A percentile compares a stretch with the other conserved stretches of the same genome.
Evolutionary conservation across 1,284 basidiomycete genomes (phyloP).

Genomic region (Naganishia liquefaciens): DNA sequence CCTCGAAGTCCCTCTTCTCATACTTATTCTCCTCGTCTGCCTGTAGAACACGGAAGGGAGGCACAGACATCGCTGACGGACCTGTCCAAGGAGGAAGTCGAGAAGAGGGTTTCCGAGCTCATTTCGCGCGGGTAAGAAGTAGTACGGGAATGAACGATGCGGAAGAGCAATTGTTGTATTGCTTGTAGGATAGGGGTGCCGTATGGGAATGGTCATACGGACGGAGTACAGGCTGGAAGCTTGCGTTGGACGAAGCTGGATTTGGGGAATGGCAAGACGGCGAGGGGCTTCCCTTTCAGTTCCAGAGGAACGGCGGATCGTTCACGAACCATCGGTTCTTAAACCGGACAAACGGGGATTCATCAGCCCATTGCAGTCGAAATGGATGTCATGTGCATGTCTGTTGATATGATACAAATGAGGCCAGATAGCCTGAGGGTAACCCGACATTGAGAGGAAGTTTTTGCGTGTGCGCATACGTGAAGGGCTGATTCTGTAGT

Average conservation of each 20-base stretch:
- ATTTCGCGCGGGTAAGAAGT: constrained; percentile 34
- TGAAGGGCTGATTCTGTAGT: neutral
- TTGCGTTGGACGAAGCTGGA: neutral
- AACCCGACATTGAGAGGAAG: neutral
- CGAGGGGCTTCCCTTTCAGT: no score
- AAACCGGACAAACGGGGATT: neutral
- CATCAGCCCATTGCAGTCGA: no score
- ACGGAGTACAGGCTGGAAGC: neutral
- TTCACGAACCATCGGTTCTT: neutral
- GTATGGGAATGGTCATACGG: neutral
- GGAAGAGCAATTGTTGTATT: constrained; percentile 7
- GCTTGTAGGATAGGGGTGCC: constrained; percentile 13
- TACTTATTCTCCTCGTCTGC: neutral
- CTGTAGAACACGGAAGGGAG: constrained; percentile 51
- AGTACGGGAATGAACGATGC: neutral
- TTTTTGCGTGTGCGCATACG: neutral
- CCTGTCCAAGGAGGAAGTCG: constrained; percentile 50
- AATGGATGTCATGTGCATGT: neutral
- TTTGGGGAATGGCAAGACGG: neutral
- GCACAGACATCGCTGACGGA: constrained; percentile 45
- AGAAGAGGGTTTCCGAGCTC: constrained; percentile 44
- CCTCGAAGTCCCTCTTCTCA: no score
- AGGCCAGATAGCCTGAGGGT: neutral
- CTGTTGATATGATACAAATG: constrained; percentile 27
- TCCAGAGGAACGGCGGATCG: no score